Conservation (phyloP, 495 filamentous ascomycete species). For the Penicillium silybi region DNA sequence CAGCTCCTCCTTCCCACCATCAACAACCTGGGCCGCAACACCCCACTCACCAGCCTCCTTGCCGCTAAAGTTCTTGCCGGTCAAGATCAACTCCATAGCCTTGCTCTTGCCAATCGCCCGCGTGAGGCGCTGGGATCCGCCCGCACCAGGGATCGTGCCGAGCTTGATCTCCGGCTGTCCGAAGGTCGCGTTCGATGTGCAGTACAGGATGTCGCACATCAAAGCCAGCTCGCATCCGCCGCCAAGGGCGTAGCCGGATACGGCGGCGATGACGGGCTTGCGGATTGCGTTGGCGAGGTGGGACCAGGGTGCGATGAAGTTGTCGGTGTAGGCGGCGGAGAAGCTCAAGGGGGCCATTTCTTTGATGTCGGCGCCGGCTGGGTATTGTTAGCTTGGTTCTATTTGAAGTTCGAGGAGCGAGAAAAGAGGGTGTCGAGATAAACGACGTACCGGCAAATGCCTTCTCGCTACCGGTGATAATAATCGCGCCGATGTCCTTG, state of each 20-base stretch:
- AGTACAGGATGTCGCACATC: constrained; percentile 95
- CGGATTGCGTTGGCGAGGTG: constrained; percentile 73
- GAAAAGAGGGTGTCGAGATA: not conserved
- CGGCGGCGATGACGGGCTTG: constrained; percentile 89
- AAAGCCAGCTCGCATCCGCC: constrained; percentile 97
- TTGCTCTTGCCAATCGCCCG: constrained; percentile 80
- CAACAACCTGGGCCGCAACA: constrained; percentile 76
- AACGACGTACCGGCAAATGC: constrained; percentile 68
- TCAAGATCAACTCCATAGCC: constrained; percentile 94
- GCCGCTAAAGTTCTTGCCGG: constrained; percentile 75
- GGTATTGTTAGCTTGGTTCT: not conserved
- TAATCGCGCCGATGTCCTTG: constrained; percentile 65
- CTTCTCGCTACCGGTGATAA: constrained; percentile 81
- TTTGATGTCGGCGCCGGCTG: constrained; percentile 95
- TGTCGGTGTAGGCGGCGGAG: constrained; percentile 71
- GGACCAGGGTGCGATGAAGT: constrained; percentile 95
- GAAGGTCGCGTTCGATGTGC: constrained; percentile 75
- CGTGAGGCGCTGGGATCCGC: constrained; percentile 86
- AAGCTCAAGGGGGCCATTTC: constrained; percentile 94
- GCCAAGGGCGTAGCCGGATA: constrained; percentile 89
- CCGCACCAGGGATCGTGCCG: constrained; percentile 87
- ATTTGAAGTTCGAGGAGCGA: not conserved
- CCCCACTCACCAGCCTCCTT: constrained; percentile 87
- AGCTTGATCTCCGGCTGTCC: constrained; percentile 97
- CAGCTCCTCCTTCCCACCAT: constrained; percentile 69